phyloP scores from a whole-genome alignment of 768 basidiomycete genomes.

The Trametes maxima region DNA sequence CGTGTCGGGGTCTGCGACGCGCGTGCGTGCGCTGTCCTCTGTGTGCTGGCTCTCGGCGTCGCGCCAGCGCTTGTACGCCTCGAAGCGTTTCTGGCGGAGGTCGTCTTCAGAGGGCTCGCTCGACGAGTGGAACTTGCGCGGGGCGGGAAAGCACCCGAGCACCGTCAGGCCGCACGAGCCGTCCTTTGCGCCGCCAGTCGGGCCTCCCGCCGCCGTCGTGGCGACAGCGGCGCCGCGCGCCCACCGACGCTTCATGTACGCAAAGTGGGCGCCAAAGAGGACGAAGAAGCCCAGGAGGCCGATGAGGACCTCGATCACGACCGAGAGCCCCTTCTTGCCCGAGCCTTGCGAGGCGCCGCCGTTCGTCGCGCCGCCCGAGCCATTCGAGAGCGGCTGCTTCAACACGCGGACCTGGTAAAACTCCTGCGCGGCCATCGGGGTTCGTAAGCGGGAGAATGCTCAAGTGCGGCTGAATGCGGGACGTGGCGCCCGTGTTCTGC shows the following conservation, averaged over 20 bases:
- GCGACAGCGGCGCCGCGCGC: constrained; percentile 9
- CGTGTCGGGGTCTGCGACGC: constrained; percentile 27
- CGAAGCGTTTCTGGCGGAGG: constrained; percentile 42
- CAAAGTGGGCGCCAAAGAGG: constrained; percentile 59
- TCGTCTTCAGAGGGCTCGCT: constrained; percentile 41
- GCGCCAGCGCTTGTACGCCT: constrained; percentile 36
- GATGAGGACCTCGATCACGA: too few species aligned
- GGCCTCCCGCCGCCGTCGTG: constrained; percentile 21
- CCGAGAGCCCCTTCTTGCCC: constrained; percentile 45
- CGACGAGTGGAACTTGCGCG: background rate
- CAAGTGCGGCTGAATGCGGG: constrained; percentile 46
- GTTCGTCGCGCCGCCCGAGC: too few species aligned
- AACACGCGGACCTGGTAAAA: constrained; percentile 72
- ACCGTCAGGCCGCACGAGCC: constrained; percentile 39
- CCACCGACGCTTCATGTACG: constrained; percentile 45
- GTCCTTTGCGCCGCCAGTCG: constrained; percentile 21
- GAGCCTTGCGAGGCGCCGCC: constrained; percentile 6
- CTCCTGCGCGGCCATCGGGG: constrained; percentile 58
- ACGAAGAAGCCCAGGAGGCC: constrained; percentile 58
- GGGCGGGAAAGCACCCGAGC: constrained; percentile 8
- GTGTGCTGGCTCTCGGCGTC: constrained; percentile 40
- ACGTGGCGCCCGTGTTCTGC: constrained; percentile 20
- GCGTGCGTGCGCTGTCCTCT: constrained; percentile 38
- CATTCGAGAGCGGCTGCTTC: constrained; percentile 53
- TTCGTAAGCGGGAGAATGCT: constrained; percentile 70